Conservation (phyloP, 75 land plant genomes). For the Selaginella tamariscina region DNA sequence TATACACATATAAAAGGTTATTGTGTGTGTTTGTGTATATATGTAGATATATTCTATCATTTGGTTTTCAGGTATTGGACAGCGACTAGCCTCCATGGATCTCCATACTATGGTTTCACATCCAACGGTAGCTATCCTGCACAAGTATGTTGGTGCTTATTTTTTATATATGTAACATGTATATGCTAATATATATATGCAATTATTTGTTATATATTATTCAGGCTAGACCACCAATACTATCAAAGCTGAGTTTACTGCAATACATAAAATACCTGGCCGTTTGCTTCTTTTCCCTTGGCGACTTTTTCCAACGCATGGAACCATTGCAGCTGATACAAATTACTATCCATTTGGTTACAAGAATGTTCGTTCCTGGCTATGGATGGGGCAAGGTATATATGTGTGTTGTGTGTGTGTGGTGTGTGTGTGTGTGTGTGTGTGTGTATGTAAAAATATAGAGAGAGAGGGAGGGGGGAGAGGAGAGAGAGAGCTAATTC, state of each 20-base stretch:
- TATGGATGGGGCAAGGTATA: slow-evolving; percentile 44
- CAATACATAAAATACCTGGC: slow-evolving; percentile 32
- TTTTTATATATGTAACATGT: neutral
- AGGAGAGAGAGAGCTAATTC: neutral
- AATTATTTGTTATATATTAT: slow-evolving; percentile 1
- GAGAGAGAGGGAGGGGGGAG: neutral
- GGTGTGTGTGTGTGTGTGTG: neutral
- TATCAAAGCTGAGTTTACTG: slow-evolving; percentile 34
- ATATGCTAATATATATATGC: neutral
- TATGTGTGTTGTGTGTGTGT: neutral
- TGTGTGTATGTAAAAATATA: neutral
- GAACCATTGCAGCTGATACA: slow-evolving; percentile 42
- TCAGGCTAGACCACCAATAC: slow-evolving; percentile 37
- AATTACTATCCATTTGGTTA: slow-evolving; percentile 39
- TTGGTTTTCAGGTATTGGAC: slow-evolving; percentile 35
- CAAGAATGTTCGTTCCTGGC: slow-evolving; percentile 39
- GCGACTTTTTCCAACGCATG: slow-evolving; percentile 34
- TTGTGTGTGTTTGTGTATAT: too few species aligned
- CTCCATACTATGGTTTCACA: slow-evolving; percentile 38
- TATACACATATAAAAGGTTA: too few species aligned
- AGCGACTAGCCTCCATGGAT: slow-evolving; percentile 27
- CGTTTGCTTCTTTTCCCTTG: slow-evolving; percentile 36
- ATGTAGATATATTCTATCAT: neutral
- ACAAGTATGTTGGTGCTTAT: slow-evolving; percentile 17
- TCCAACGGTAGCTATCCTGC: slow-evolving; percentile 32